A percentile compares a stretch with the other conserved stretches of the same genome.
These are phyloP conservation scores for Mrakia frigida DNA, from an alignment of 768 basidiomycete genomes.

Conservation along the genomic window DNA sequence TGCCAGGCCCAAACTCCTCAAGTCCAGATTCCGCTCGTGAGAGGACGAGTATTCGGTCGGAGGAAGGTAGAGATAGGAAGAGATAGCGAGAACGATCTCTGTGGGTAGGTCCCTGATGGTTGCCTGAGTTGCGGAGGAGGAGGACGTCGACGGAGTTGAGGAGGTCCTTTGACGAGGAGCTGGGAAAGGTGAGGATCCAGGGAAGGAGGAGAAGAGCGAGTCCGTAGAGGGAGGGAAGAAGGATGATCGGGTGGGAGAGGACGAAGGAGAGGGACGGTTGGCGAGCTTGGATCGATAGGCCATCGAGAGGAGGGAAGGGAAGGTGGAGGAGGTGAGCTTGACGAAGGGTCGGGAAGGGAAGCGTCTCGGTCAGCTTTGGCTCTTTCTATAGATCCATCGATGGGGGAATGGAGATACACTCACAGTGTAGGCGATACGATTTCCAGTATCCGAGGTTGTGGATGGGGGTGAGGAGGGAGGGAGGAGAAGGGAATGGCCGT, in stretches of 20 bases:
- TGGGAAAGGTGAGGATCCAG: neutral
- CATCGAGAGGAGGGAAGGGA: no score
- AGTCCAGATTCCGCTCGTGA: slow-evolving; percentile 10
- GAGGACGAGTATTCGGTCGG: slow-evolving; percentile 8
- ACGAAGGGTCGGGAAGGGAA: no score
- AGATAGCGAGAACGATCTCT: slow-evolving; percentile 10
- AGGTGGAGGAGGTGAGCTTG: no score
- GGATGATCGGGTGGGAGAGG: neutral
- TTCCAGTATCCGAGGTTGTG: no score
- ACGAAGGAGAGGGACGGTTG: neutral
- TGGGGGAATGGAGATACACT: no score
- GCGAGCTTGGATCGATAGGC: no score
- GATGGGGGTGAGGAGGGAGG: no score
- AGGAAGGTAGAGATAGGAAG: slow-evolving; percentile 10
- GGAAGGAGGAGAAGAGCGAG: slow-evolving; percentile 11
- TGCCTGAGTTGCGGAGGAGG: neutral
- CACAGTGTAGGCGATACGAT: no score
- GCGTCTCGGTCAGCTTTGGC: no score
- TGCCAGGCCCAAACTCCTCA: slow-evolving; percentile 9
- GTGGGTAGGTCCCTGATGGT: neutral
- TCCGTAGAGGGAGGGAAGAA: neutral
- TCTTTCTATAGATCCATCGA: no score
- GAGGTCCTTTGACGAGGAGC: neutral
- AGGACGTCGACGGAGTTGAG: neutral
- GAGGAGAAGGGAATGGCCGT: no score